Conservation (phyloP, 75 land plant species). For the Picea sitchensis region DNA sequence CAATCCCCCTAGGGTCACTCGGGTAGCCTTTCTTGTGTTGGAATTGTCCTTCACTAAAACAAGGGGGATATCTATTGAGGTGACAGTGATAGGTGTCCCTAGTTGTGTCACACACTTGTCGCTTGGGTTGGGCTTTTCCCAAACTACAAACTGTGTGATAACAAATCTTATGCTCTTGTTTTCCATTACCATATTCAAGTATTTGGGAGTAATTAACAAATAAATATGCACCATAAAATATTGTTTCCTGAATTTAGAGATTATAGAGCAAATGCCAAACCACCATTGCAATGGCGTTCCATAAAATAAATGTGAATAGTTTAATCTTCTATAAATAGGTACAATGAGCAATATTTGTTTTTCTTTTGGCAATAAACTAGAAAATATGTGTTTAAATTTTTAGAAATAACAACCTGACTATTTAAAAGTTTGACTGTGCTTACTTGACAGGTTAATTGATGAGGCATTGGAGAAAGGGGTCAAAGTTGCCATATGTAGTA, state of each 20-base stretch:
- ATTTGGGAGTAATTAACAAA: no score
- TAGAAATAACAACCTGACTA: constrained; percentile 1
- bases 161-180: no score
- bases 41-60: no score
- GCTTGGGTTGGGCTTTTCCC: no score
- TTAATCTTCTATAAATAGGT: not conserved
- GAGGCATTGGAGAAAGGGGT: constrained; percentile 77
- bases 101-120: no score
- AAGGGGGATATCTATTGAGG: no score
- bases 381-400: not conserved
- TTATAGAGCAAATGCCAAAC: not conserved
- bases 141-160: no score
- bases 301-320: not conserved
- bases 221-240: not conserved
- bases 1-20: no score
- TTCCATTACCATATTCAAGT: no score
- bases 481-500: constrained; percentile 95
- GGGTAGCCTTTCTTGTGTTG: no score
- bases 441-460: constrained; percentile 60
- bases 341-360: not conserved
- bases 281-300: not conserved
- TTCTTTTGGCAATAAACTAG: constrained; percentile 1
- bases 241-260: not conserved
- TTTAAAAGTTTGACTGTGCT: not conserved
- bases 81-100: no score